A percentile compares a stretch with the other conserved stretches of the same genome.
Evolutionary conservation across 306 rosid genomes (phyloP).

Genomic region (Begonia peltatifolia): DNA sequence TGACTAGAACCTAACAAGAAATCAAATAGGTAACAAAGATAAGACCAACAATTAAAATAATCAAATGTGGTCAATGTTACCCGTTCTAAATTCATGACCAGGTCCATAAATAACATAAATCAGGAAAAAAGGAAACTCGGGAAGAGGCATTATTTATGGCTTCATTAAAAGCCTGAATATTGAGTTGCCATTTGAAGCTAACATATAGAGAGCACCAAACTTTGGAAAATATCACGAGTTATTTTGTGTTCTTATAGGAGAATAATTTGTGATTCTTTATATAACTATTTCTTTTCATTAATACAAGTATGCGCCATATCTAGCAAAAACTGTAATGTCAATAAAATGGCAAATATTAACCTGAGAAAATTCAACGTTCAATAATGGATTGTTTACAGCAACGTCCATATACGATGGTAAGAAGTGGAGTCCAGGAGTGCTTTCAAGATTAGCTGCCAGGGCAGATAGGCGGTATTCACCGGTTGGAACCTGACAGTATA

Average conservation of each 20-base stretch:
- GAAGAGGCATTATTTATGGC: too few species aligned
- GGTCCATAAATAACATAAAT: too few species aligned
- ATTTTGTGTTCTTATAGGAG: too few species aligned
- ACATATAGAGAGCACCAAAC: too few species aligned
- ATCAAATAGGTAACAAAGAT: neutral
- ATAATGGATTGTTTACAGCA: slow-evolving; percentile 56
- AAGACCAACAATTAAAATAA: neutral
- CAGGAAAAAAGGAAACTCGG: too few species aligned
- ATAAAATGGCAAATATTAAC: slow-evolving; percentile 21
- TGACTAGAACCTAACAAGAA: slow-evolving; percentile 59
- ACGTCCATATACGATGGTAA: slow-evolving; percentile 71
- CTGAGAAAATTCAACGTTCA: slow-evolving; percentile 79
- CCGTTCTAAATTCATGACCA: too few species aligned
- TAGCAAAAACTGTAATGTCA: neutral
- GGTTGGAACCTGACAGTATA: slow-evolving; percentile 46
- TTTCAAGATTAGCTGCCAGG: slow-evolving; percentile 58
- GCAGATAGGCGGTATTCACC: slow-evolving; percentile 96
- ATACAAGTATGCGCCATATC: too few species aligned
- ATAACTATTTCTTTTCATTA: too few species aligned
- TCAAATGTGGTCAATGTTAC: neutral
- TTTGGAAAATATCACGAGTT: too few species aligned
- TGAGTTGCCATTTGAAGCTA: too few species aligned
- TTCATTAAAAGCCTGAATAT: too few species aligned
- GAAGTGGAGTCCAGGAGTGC: slow-evolving; percentile 76
- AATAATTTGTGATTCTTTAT: too few species aligned